Conservation (phyloP, 495 filamentous ascomycete species). For the Hyaloscypha hepaticicola region DNA sequence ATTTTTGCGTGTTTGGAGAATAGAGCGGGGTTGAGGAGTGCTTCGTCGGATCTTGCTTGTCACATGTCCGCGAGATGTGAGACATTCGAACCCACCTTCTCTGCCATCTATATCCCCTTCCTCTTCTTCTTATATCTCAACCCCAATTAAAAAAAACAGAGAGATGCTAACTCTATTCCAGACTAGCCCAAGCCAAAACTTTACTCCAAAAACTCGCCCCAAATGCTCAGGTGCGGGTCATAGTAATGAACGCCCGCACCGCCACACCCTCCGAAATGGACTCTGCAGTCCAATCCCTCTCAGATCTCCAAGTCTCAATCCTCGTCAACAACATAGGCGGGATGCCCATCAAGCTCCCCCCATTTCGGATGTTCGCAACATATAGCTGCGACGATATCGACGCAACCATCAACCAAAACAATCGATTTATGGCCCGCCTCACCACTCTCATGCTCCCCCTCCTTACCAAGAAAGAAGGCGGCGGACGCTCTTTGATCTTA, state of each 20-base stretch:
- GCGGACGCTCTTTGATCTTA: background rate
- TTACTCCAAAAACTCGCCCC: background rate
- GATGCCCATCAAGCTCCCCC: slow-evolving; percentile 1
- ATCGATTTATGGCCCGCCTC: slow-evolving; percentile 1
- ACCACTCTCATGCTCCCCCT: background rate
- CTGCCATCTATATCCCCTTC: too few relatives aligned
- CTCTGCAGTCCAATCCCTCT: background rate
- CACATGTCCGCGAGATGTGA: too few relatives aligned
- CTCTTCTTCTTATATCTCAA: too few relatives aligned
- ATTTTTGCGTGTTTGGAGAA: too few relatives aligned
- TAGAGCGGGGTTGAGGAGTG: too few relatives aligned
- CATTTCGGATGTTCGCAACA: background rate
- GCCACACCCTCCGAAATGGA: slow-evolving; percentile 2
- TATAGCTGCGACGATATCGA: background rate
- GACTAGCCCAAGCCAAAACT: background rate
- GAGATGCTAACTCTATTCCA: too few relatives aligned
- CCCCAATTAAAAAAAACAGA: too few relatives aligned
- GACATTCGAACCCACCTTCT: too few relatives aligned
- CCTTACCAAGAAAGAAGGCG: background rate
- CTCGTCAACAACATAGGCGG: slow-evolving; percentile 5
- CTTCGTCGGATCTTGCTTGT: too few relatives aligned
- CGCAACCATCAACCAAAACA: background rate
- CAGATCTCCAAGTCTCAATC: background rate
- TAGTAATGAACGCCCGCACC: background rate
- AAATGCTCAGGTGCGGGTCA: background rate